phyloP scores from a whole-genome alignment of 768 basidiomycete species.

The Phylloporus rhodoxanthus region DNA sequence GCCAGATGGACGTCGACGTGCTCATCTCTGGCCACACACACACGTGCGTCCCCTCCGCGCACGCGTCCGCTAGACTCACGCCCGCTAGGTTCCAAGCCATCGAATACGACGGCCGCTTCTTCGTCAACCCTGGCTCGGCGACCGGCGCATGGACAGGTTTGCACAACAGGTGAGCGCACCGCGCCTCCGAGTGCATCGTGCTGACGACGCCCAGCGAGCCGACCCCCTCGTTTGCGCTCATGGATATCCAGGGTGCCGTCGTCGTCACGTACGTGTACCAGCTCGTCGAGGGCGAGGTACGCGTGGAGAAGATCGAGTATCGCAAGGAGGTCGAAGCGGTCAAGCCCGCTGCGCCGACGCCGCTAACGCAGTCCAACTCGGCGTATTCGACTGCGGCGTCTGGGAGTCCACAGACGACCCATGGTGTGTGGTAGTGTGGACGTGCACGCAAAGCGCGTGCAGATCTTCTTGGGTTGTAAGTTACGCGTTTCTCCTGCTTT shows the following conservation, averaged over 20 bases:
- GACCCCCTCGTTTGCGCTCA: slow-evolving; percentile 90
- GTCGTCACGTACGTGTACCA: slow-evolving; percentile 98
- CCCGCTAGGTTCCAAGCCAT: slow-evolving; percentile 80
- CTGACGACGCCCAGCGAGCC: slow-evolving; percentile 52
- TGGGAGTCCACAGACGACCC: slow-evolving; percentile 23
- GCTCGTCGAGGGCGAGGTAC: slow-evolving; percentile 86
- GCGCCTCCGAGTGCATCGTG: neutral
- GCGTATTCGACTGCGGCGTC: slow-evolving; percentile 25
- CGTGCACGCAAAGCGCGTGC: neutral
- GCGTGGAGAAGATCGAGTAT: slow-evolving; percentile 89
- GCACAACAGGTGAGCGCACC: slow-evolving; percentile 6
- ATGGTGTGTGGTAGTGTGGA: slow-evolving; percentile 24
- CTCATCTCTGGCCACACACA: slow-evolving; percentile 92
- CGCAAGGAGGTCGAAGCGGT: slow-evolving; percentile 51
- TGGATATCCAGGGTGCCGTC: slow-evolving; percentile 96
- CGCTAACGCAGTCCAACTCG: slow-evolving; percentile 29
- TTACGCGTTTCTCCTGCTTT: neutral
- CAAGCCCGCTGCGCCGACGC: slow-evolving; percentile 24
- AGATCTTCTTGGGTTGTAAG: neutral
- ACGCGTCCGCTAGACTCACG: too few relatives aligned
- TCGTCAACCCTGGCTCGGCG: slow-evolving; percentile 92
- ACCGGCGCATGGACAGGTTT: slow-evolving; percentile 89
- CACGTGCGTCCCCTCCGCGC: slow-evolving; percentile 49
- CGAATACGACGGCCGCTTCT: slow-evolving; percentile 87
- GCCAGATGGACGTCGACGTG: slow-evolving; percentile 98